Evolutionary conservation across 2,329 filamentous ascomycete species (phyloP).

Genomic region (Penicillium sp.): DNA sequence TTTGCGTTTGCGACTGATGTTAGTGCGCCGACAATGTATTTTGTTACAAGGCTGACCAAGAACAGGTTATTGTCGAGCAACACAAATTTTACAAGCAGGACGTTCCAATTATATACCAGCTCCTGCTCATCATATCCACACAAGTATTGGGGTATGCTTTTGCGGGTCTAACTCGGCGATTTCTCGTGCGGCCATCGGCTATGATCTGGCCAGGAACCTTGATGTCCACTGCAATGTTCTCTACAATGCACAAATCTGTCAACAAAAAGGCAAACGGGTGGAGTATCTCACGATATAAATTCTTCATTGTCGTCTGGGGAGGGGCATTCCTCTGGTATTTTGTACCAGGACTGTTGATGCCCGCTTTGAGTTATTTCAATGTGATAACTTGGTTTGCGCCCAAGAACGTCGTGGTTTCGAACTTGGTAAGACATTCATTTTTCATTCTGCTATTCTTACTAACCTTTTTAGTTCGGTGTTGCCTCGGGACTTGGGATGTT

Average conservation of each 20-base stretch:
- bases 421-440: slow-evolving; percentile 53
- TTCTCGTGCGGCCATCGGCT: slow-evolving; percentile 77
- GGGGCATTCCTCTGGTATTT: slow-evolving; percentile 80
- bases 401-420: slow-evolving; percentile 80
- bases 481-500: slow-evolving; percentile 81
- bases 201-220: slow-evolving; percentile 92
- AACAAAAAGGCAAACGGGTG: slow-evolving; percentile 80
- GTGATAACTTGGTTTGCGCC: slow-evolving; percentile 87
- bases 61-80: slow-evolving; percentile 76
- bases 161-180: slow-evolving; percentile 75
- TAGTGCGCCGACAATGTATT: neutral
- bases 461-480: slow-evolving; percentile 63
- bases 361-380: slow-evolving; percentile 84
- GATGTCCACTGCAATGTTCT: slow-evolving; percentile 87
- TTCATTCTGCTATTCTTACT: neutral
- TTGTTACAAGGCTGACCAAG: neutral
- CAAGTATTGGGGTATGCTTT: slow-evolving; percentile 86
- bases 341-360: slow-evolving; percentile 76
- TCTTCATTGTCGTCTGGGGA: slow-evolving; percentile 74
- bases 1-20: slow-evolving; percentile 86
- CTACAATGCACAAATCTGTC: slow-evolving; percentile 78
- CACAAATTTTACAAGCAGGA: slow-evolving; percentile 85
- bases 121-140: slow-evolving; percentile 79
- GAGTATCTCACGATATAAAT: slow-evolving; percentile 77
- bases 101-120: slow-evolving; percentile 71